Conservation (phyloP, 176 grass and related monocot genomes). For the Zoysia japonica region DNA sequence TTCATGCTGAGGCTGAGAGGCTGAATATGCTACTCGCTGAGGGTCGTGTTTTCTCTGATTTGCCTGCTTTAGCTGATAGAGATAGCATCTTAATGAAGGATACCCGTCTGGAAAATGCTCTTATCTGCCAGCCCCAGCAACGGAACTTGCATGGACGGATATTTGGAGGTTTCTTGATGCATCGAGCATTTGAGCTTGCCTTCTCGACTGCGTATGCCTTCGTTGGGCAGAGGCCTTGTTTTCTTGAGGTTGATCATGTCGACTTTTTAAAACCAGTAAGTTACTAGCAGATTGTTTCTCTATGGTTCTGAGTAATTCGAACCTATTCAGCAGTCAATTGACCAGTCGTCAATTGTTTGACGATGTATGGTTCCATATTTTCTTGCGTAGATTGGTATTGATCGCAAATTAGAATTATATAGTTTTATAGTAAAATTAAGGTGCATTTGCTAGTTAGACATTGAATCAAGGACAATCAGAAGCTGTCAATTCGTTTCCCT, state of each 20-base stretch:
- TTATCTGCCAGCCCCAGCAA: conserved; percentile 94
- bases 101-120: conserved; percentile 73
- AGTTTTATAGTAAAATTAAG: not conserved
- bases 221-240: conserved; percentile 75
- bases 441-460: not conserved
- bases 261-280: conserved; percentile 97
- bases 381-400: not conserved
- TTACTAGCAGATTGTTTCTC: conserved; percentile 26
- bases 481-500: not conserved
- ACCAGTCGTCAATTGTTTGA: not conserved
- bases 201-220: conserved; percentile 98
- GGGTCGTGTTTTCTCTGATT: conserved; percentile 88
- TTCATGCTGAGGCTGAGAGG: conserved; percentile 55
- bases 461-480: not conserved
- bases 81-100: conserved; percentile 80
- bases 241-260: conserved; percentile 97
- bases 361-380: not conserved
- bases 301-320: not conserved
- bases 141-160: conserved; percentile 85
- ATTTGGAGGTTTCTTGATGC: conserved; percentile 99
- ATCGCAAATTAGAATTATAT: not conserved
- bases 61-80: conserved; percentile 82
- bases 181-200: conserved; percentile 85
- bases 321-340: conserved; percentile 1
- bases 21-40: conserved; percentile 64